Conservation (phyloP, 805 yeast species). For the Candida glaebosa region DNA sequence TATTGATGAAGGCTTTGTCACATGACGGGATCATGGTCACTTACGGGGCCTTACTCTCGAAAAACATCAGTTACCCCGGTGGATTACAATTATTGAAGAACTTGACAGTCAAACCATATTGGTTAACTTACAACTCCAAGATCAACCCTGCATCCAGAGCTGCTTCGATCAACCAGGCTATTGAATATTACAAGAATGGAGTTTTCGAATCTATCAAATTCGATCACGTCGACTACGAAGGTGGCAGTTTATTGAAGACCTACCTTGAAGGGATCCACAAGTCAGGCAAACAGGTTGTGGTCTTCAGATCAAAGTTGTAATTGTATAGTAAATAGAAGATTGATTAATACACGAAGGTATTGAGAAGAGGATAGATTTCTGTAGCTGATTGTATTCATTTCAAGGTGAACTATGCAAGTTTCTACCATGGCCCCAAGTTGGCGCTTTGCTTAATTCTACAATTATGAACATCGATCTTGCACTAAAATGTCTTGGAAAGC, state of each 20-base stretch:
- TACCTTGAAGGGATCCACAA: slow-evolving; percentile 44
- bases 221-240: slow-evolving; percentile 31
- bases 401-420: no score
- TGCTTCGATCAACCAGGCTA: slow-evolving; percentile 50
- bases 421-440: no score
- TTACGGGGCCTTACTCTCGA: slow-evolving; percentile 23
- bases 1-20: slow-evolving; percentile 22
- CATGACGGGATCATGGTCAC: slow-evolving; percentile 25
- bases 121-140: slow-evolving; percentile 27
- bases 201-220: slow-evolving; percentile 48
- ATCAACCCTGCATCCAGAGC: slow-evolving; percentile 55
- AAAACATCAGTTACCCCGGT: slow-evolving; percentile 16
- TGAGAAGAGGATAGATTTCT: no score
- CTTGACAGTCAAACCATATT: slow-evolving; percentile 25
- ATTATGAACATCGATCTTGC: no score
- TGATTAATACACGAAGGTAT: no score
- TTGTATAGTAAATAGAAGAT: not conserved
- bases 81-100: slow-evolving; percentile 28
- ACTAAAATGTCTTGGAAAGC: no score
- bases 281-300: slow-evolving; percentile 44
- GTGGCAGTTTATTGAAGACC: slow-evolving; percentile 35
- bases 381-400: no score
- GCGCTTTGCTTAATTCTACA: no score
- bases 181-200: slow-evolving; percentile 57
- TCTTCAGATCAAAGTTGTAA: slow-evolving; percentile 7